Conservation (phyloP, 78 protist genomes). For the Cavenderia fasciculata region DNA sequence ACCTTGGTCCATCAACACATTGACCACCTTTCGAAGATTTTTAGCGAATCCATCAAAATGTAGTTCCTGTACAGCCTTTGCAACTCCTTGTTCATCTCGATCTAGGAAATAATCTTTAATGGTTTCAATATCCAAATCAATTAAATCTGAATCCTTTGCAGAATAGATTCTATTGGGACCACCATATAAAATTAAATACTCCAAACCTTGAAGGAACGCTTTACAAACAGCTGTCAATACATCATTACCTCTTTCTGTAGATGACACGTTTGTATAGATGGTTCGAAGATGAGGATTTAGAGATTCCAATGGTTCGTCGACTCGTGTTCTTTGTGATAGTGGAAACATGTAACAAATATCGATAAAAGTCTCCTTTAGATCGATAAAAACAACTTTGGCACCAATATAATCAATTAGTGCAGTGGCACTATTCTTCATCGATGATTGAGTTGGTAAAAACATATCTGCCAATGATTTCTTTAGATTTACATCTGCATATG, state of each 20-base stretch:
- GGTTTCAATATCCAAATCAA: conserved; percentile 52
- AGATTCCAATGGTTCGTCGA: conserved; percentile 13
- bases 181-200: conserved; percentile 13
- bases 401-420: conserved; percentile 45
- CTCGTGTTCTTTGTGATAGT: neutral
- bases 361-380: neutral
- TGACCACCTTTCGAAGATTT: neutral
- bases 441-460: neutral
- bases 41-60: conserved; percentile 4
- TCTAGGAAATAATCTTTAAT: conserved; percentile 64
- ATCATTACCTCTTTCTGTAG: conserved; percentile 41
- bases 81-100: conserved; percentile 59
- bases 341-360: conserved; percentile 4
- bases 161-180: conserved; percentile 43
- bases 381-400: conserved; percentile 42
- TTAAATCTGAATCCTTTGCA: conserved; percentile 24
- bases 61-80: conserved; percentile 31
- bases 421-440: neutral
- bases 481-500: neutral
- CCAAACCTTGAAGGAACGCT: conserved; percentile 34
- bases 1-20: conserved; percentile 24
- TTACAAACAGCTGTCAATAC: conserved; percentile 35
- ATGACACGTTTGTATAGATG: neutral
- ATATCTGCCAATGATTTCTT: conserved; percentile 18
- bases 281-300: conserved; percentile 28